Percentiles rank a stretch among this genome's conserved stretches.
Evolutionary conservation across 1,139 yeast genomes (phyloP).

Genomic region (Hyphopichia pseudoburtonii): DNA sequence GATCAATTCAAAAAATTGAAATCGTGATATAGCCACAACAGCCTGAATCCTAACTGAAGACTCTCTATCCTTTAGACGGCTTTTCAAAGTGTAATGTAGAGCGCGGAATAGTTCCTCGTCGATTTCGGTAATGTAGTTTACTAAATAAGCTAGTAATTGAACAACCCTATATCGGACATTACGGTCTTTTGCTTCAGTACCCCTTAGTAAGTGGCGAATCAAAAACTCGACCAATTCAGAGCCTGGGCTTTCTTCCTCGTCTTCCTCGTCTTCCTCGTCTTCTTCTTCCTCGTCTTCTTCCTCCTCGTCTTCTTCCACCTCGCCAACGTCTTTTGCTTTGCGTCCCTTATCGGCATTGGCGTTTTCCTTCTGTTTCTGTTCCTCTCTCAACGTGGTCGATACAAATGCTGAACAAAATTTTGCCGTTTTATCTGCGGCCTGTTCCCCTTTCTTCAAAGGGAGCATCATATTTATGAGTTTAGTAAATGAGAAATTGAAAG

Average conservation of each 20-base stretch:
- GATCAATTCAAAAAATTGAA: conserved; percentile 57
- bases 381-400: conserved; percentile 43
- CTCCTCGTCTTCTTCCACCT: no score
- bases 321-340: conserved; percentile 40
- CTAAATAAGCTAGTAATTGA: conserved; percentile 72
- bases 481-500: conserved; percentile 61
- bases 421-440: conserved; percentile 74
- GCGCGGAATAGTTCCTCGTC: conserved; percentile 71
- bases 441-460: conserved; percentile 68
- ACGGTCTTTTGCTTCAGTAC: conserved; percentile 73
- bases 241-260: conserved; percentile 40
- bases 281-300: conserved; percentile 16
- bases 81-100: conserved; percentile 58
- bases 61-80: conserved; percentile 77
- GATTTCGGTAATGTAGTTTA: conserved; percentile 73
- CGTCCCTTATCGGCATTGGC: conserved; percentile 19
- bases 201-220: conserved; percentile 67
- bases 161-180: conserved; percentile 79
- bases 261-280: conserved; percentile 18
- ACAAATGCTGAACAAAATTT: conserved; percentile 73
- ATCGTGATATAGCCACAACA: conserved; percentile 72
- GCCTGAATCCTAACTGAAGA: conserved; percentile 79
- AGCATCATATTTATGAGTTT: conserved; percentile 64
- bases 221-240: conserved; percentile 59
- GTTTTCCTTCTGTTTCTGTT: conserved; percentile 13